Percentiles rank a stretch among this genome's conserved stretches.
Evolutionary conservation across 345 rosid genomes (phyloP).

Genomic region (Diplotaxis tenuifolia): DNA sequence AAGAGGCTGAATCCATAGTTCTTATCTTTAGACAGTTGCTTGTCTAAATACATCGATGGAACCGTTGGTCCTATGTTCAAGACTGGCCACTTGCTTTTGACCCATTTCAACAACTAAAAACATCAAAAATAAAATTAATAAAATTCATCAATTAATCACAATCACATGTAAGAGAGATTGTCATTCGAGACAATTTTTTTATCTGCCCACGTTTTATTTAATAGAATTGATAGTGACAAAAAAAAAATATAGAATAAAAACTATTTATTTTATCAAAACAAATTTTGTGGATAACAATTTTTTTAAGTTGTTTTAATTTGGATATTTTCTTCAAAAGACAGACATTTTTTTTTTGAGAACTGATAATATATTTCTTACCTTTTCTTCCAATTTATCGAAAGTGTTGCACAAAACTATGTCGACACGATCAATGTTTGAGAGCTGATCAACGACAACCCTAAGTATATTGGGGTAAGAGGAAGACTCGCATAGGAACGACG

Average conservation of each 20-base stretch:
- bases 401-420: constrained; percentile 45
- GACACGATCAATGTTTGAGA: constrained; percentile 34
- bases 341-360: too few species aligned
- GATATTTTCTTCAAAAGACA: neutral
- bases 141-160: too few species aligned
- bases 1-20: constrained; percentile 56
- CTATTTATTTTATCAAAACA: too few species aligned
- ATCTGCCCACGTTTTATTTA: too few species aligned
- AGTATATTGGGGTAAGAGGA: constrained; percentile 21
- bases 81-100: constrained; percentile 40
- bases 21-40: constrained; percentile 39
- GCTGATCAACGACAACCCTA: constrained; percentile 25
- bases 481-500: constrained; percentile 37
- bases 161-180: too few species aligned
- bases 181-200: too few species aligned
- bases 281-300: too few species aligned
- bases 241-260: too few species aligned
- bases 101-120: constrained; percentile 43
- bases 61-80: constrained; percentile 50
- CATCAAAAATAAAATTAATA: neutral
- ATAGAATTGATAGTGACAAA: too few species aligned
- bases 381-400: constrained; percentile 42
- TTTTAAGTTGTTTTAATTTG: neutral
- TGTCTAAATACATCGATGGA: constrained; percentile 54
- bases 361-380: too few species aligned